Conservation (phyloP, 345 rosid species). For the Eucalyptus leucophloia region DNA sequence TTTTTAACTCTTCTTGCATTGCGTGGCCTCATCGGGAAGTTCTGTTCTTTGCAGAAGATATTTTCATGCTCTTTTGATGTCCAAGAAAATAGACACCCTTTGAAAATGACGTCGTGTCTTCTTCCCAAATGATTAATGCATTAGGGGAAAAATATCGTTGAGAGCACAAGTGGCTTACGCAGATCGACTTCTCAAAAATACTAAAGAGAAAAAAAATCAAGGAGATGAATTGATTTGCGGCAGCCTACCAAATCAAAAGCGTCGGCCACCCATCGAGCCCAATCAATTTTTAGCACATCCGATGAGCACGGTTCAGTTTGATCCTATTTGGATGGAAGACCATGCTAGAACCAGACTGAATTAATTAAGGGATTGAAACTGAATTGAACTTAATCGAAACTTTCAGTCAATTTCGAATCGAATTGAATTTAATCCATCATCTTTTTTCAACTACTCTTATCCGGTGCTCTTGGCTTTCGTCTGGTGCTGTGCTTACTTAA, state of each 20-base stretch:
- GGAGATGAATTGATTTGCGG: background rate
- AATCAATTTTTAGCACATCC: background rate
- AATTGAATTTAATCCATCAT: background rate
- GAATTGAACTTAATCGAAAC: background rate
- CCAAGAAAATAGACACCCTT: background rate
- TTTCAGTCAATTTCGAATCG: background rate
- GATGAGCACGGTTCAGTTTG: background rate
- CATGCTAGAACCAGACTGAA: background rate
- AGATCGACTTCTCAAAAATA: background rate
- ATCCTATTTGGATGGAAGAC: background rate
- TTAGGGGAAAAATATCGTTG: background rate
- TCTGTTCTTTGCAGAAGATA: background rate
- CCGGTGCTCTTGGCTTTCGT: background rate
- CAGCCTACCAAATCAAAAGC: background rate
- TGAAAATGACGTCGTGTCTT: background rate
- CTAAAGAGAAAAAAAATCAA: background rate
- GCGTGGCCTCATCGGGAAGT: background rate
- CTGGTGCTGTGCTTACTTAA: background rate
- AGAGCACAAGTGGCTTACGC: background rate
- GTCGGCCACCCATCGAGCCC: background rate
- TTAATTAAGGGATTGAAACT: background rate
- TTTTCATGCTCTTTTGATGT: background rate
- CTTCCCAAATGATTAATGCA: background rate
- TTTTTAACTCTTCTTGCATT: background rate
- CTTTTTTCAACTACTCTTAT: background rate